These are phyloP conservation scores for Kwoniella shivajii DNA, from an alignment of 1,284 basidiomycete species.

Conservation along the genomic window DNA sequence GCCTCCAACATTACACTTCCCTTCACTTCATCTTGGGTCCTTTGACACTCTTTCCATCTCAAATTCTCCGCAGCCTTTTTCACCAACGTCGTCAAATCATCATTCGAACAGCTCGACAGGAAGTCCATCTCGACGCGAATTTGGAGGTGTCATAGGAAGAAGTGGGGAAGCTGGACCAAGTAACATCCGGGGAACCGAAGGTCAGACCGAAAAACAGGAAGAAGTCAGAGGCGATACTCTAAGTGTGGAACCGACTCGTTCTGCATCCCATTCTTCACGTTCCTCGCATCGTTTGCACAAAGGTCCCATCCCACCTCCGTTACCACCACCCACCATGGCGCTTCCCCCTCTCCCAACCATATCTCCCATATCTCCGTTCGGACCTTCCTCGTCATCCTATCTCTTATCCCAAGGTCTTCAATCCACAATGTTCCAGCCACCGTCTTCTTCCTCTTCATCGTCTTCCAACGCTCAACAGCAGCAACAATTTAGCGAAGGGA, in stretches of 20 bases:
- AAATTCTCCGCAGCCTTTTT: slow-evolving; percentile 10
- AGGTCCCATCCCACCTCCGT: slow-evolving; percentile 15
- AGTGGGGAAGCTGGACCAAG: not conserved
- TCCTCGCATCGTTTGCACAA: slow-evolving; percentile 12
- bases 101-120: not conserved
- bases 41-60: slow-evolving; percentile 22
- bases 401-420: slow-evolving; percentile 2
- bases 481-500: not conserved
- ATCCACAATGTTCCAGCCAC: slow-evolving; percentile 5
- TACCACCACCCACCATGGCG: slow-evolving; percentile 24
- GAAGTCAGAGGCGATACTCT: not conserved
- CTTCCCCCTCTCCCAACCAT: slow-evolving; percentile 31
- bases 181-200: not conserved
- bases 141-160: not conserved
- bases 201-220: not conserved
- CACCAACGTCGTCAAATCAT: slow-evolving; percentile 1
- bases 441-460: slow-evolving; percentile 9
- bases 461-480: slow-evolving; percentile 6
- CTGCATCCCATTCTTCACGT: slow-evolving; percentile 12
- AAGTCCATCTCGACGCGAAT: not conserved
- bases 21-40: slow-evolving; percentile 35
- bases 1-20: slow-evolving; percentile 30
- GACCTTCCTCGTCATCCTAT: slow-evolving; percentile 6
- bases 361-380: slow-evolving; percentile 33
- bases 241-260: slow-evolving; percentile 11